A percentile compares a stretch with the other conserved stretches of the same genome.
Evolutionary conservation across 768 basidiomycete species (phyloP).

Genomic region (Lactarius akahatsu): DNA sequence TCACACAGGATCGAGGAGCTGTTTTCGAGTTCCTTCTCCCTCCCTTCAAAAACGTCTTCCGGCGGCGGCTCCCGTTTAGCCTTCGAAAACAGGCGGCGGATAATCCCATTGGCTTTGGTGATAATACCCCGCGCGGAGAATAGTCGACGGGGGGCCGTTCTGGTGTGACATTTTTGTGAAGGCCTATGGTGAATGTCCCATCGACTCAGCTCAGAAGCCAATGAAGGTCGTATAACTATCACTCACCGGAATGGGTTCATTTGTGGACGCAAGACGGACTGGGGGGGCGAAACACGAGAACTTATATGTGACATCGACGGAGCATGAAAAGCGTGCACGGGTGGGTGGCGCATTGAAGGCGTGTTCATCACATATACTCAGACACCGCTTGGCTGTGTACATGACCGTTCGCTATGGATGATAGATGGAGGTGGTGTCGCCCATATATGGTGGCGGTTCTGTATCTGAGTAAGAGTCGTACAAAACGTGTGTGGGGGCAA

Average conservation of each 20-base stretch:
- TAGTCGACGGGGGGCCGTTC: neutral
- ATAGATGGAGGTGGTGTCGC: neutral
- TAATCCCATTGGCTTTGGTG: neutral
- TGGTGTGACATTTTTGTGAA: neutral
- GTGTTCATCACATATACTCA: neutral
- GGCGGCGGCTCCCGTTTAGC: neutral
- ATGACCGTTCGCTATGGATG: neutral
- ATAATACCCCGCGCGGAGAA: neutral
- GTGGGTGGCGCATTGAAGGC: neutral
- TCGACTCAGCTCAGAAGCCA: neutral
- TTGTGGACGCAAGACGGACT: neutral
- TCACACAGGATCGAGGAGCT: neutral
- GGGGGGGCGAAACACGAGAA: neutral
- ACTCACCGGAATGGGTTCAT: neutral
- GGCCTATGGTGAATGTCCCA: neutral
- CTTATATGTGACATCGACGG: slow-evolving; percentile 1
- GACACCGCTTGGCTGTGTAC: slow-evolving; percentile 4
- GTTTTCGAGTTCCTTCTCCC: neutral
- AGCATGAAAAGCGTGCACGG: neutral
- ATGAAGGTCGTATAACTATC: neutral
- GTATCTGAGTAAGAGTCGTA: neutral
- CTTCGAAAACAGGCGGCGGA: neutral
- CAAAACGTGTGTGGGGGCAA: neutral
- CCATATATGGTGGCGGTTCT: neutral
- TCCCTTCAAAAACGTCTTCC: neutral